Conservation (phyloP, 2,329 filamentous ascomycete genomes). For the Parastagonospora avenae region DNA sequence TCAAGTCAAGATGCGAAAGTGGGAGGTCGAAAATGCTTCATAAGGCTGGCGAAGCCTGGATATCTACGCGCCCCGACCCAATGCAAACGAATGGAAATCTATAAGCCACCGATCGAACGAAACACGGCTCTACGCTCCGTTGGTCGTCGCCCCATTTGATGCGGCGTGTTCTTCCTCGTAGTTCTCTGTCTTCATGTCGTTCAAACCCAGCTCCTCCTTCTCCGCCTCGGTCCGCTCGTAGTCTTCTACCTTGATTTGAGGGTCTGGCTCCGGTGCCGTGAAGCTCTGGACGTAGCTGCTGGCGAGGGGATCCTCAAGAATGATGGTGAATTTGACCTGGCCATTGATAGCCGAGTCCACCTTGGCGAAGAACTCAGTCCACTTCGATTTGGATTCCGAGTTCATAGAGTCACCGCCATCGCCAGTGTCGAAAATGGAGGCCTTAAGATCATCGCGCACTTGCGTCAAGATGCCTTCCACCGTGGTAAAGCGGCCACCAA, state of each 20-base stretch:
- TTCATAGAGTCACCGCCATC: constrained; percentile 82
- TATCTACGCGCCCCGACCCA: constrained; percentile 40
- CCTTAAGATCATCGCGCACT: constrained; percentile 85
- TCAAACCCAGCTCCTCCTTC: constrained; percentile 88
- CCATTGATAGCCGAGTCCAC: constrained; percentile 81
- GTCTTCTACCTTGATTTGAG: constrained; percentile 78
- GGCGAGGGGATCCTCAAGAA: constrained; percentile 86
- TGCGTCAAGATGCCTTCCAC: constrained; percentile 93
- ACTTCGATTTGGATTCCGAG: constrained; percentile 68
- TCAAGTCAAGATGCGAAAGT: not conserved
- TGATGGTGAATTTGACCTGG: constrained; percentile 77
- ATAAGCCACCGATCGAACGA: constrained; percentile 2
- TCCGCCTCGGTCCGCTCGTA: constrained; percentile 91
- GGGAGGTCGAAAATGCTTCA: constrained; percentile 15
- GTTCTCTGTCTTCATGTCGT: constrained; percentile 89
- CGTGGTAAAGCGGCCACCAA: constrained; percentile 95
- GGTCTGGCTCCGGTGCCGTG: constrained; percentile 77
- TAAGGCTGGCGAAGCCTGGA: constrained; percentile 43
- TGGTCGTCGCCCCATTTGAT: constrained; percentile 27
- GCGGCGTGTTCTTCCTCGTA: constrained; percentile 65
- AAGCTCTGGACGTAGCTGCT: constrained; percentile 94
- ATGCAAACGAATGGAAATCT: constrained; percentile 30
- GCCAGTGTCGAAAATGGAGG: constrained; percentile 81
- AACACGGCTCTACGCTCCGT: constrained; percentile 14
- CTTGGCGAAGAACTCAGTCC: constrained; percentile 79